phyloP scores from a whole-genome alignment of 495 filamentous ascomycete species.

The Aspergillus affinis region DNA sequence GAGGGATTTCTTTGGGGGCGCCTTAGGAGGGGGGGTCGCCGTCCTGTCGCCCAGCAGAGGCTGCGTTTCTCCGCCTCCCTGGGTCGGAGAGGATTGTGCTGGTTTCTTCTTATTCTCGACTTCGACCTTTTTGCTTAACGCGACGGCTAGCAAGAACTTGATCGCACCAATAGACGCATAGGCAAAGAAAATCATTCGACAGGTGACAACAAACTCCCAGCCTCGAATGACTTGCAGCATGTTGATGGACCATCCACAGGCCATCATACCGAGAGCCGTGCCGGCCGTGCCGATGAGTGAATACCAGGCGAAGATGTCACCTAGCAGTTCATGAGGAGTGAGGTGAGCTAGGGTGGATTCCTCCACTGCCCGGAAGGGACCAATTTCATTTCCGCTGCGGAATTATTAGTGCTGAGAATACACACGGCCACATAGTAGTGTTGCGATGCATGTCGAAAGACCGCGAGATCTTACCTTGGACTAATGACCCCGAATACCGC shows the following conservation, averaged over 20 bases:
- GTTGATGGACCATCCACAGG: slow-evolving; percentile 64
- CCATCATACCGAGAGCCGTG: slow-evolving; percentile 62
- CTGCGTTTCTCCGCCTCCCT: slow-evolving; percentile 35
- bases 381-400: slow-evolving; percentile 70
- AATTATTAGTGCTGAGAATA: not conserved
- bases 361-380: slow-evolving; percentile 82
- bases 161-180: slow-evolving; percentile 67
- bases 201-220: slow-evolving; percentile 60
- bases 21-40: slow-evolving; percentile 1
- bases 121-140: slow-evolving; percentile 63
- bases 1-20: slow-evolving; percentile 23
- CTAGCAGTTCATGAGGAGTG: slow-evolving; percentile 55
- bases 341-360: slow-evolving; percentile 79
- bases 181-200: slow-evolving; percentile 66
- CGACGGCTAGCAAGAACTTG: slow-evolving; percentile 61
- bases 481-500: slow-evolving; percentile 82
- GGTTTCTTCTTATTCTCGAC: slow-evolving; percentile 26
- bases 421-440: not conserved
- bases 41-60: slow-evolving; percentile 45
- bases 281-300: slow-evolving; percentile 64
- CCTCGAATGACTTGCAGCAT: slow-evolving; percentile 44
- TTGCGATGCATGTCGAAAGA: not conserved
- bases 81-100: slow-evolving; percentile 16
- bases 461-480: slow-evolving; percentile 49
- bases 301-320: slow-evolving; percentile 85